Conservation (phyloP, 2,329 filamentous ascomycete species). For the Penicillium vulpinum region DNA sequence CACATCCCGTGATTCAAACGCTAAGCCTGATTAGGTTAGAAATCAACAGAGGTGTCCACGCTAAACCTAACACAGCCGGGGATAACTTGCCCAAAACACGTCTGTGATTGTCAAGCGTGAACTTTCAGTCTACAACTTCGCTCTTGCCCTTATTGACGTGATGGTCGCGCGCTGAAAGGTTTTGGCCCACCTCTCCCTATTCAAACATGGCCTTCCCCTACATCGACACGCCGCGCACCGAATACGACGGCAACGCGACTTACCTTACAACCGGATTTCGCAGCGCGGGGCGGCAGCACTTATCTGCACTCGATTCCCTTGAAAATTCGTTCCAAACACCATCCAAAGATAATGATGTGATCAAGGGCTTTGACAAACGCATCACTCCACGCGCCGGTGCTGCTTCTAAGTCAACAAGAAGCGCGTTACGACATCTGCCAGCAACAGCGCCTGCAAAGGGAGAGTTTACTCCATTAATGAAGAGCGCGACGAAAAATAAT, state of each 20-base stretch:
- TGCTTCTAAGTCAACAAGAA: constrained; percentile 41
- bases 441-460: constrained; percentile 56
- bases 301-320: constrained; percentile 70
- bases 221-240: constrained; percentile 82
- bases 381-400: constrained; percentile 74
- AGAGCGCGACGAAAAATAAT: constrained; percentile 71
- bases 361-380: constrained; percentile 70
- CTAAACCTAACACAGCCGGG: constrained; percentile 16
- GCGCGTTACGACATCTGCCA: constrained; percentile 69
- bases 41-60: constrained; percentile 40
- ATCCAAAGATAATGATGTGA: constrained; percentile 71
- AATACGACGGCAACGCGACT: constrained; percentile 77
- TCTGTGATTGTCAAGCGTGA: constrained; percentile 13
- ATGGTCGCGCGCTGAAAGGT: constrained; percentile 32
- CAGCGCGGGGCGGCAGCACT: constrained; percentile 42
- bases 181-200: constrained; percentile 10
- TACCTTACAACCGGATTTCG: constrained; percentile 70
- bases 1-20: constrained; percentile 20
- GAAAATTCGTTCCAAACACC: constrained; percentile 85
- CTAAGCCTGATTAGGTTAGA: constrained; percentile 41
- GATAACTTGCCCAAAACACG: constrained; percentile 38
- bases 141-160: constrained; percentile 8
- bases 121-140: neutral
- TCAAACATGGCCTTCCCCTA: constrained; percentile 64
- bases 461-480: constrained; percentile 94